Percentiles rank a stretch among this genome's conserved stretches.
phyloP scores from a whole-genome alignment of 2,329 filamentous ascomycete species.

The Pyrenophora tritici-repentis region DNA sequence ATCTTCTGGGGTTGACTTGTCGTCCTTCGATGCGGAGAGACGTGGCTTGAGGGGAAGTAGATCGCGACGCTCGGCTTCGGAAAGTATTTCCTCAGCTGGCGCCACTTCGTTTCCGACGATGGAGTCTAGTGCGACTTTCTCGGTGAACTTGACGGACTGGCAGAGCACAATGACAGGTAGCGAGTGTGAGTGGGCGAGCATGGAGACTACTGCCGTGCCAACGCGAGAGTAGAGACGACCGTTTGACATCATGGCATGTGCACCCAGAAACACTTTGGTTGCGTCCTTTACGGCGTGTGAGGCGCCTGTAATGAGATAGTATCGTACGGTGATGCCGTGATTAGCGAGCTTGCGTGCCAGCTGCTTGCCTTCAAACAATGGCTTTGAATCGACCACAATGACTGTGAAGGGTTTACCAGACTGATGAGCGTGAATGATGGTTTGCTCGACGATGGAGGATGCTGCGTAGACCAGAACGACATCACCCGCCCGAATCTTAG shows the following conservation, averaged over 20 bases:
- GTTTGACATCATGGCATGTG: slow-evolving; percentile 95
- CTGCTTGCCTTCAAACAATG: slow-evolving; percentile 70
- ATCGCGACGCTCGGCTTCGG: slow-evolving; percentile 39
- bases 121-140: slow-evolving; percentile 86
- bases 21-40: slow-evolving; percentile 32
- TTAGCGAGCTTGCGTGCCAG: slow-evolving; percentile 73
- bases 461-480: slow-evolving; percentile 86
- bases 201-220: slow-evolving; percentile 84
- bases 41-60: slow-evolving; percentile 39
- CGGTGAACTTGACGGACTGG: slow-evolving; percentile 94
- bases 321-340: slow-evolving; percentile 76
- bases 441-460: slow-evolving; percentile 82
- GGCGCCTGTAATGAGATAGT: slow-evolving; percentile 79
- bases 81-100: slow-evolving; percentile 68
- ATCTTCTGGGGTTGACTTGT: slow-evolving; percentile 28
- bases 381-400: slow-evolving; percentile 78
- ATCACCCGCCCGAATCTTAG: slow-evolving; percentile 78
- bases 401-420: slow-evolving; percentile 79
- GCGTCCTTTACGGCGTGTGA: slow-evolving; percentile 72
- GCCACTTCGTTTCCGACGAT: slow-evolving; percentile 94
- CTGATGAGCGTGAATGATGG: slow-evolving; percentile 72
- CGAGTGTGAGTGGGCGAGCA: slow-evolving; percentile 75
- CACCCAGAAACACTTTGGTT: slow-evolving; percentile 77
- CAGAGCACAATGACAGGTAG: slow-evolving; percentile 87
- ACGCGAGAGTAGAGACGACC: slow-evolving; percentile 86